Evolutionary conservation across 2,329 filamentous ascomycete species (phyloP).

Genomic region (Spiromastix sp.): DNA sequence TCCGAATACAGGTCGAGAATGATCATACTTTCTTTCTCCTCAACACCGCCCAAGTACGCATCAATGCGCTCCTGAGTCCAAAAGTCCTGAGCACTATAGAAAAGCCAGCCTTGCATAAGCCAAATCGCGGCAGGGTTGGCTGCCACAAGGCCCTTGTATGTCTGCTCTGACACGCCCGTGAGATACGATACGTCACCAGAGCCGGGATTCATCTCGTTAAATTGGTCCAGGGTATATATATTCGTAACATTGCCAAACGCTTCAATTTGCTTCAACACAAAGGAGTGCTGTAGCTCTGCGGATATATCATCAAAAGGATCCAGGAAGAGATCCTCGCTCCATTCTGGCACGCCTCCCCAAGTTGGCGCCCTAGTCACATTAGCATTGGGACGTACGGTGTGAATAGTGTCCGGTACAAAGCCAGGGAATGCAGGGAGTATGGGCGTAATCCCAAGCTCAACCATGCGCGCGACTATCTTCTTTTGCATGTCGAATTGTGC

Average conservation of each 20-base stretch:
- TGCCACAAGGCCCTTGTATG: too few species aligned
- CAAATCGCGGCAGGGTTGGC: conserved; percentile 40
- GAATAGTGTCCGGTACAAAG: too few species aligned
- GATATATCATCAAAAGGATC: conserved; percentile 38
- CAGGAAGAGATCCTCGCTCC: conserved; percentile 40
- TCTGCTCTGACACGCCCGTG: too few species aligned
- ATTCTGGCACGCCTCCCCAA: conserved; percentile 35
- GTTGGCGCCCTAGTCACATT: conserved; percentile 33
- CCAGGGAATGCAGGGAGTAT: too few species aligned
- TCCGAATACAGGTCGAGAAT: conserved; percentile 44
- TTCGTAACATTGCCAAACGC: conserved; percentile 40
- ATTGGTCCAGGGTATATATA: conserved; percentile 44
- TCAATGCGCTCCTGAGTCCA: conserved; percentile 41
- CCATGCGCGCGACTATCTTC: conserved; percentile 40
- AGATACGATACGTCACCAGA: too few species aligned
- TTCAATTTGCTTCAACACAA: conserved; percentile 37
- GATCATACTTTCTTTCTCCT: conserved; percentile 36
- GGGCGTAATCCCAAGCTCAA: conserved; percentile 42
- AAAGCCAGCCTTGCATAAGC: conserved; percentile 47
- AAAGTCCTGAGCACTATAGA: conserved; percentile 35
- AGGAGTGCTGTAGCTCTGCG: conserved; percentile 34
- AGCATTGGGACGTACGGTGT: too few species aligned
- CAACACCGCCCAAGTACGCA: conserved; percentile 39
- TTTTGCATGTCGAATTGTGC: conserved; percentile 39
- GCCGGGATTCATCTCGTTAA: conserved; percentile 42